Base-by-base conservation (phyloP, 305 asterid species). In the Salvia sclarea region DNA sequence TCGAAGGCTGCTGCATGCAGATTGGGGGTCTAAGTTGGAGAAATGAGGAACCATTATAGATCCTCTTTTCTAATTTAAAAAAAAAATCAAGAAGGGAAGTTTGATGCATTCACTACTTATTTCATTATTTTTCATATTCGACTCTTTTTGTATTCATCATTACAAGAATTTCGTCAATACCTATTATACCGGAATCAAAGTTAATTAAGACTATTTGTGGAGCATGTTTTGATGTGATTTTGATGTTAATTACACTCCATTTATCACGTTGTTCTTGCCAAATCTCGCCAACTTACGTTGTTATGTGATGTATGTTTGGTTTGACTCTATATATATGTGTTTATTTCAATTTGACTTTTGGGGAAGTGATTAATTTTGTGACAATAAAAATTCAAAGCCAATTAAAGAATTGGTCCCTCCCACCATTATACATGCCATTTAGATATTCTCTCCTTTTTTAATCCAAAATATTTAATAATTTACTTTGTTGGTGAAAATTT, bases 51-150 rank as follows among this genome's bases (percentile, higher is more conserved):
- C n/a, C n/a, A n/a, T n/a, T n/a, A n/a, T n/a, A n/a, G n/a, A n/a
- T n/a, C n/a, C n/a, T n/a, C n/a, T n/a, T n/a, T n/a, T n/a, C n/a
- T n/a, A n/a, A n/a, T n/a, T n/a, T n/a, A n/a, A n/a, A n/a, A n/a
- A n/a, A n/a, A n/a, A 43, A 24, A 37, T 35, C 16, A 64, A 64
- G 33, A 35, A 59, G 30, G 38, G 56, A 72, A n/a, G n/a, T 45
- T 49, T 55, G 16, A 11, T 48, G 53, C 48, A 44, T 44, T 35
- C 48, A 44, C 37, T 35, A 31, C 66, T 59, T 31, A 40, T 72
- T 71, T 67, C 71, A 82, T 79, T 79, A 41, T 79, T 77, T 71
- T 77, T 82, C 3, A 79, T 79, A 50, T 55, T 69, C 66, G n/a
- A n/a, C n/a, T n/a, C n/a, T n/a, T n/a, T 77, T 82, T 2, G 81